Evolutionary conservation across 305 asterid species (phyloP), one percentile per base, ranked within the genome.

Genomic region (Fraxinus floribunda): DNA sequence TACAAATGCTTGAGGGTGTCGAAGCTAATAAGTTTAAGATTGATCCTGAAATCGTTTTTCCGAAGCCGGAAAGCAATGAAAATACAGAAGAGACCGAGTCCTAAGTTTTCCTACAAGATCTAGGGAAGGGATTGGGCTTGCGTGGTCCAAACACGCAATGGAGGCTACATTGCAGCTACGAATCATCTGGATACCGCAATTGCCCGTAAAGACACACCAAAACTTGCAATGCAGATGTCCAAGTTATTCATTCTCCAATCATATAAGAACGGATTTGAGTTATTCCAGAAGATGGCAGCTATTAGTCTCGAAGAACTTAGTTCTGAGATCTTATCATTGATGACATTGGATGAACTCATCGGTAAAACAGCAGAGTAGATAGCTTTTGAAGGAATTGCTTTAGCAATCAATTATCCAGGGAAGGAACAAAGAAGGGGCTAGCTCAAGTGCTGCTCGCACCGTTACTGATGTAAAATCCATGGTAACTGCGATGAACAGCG

Each of bases 381-480:
- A 22, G 98, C 99, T 0, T 95, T 95, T 75, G 99, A 95, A 85
- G 99, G 98, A 38, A 94, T 94, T 64, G 97, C 98, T 35, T 91
- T 94, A 1, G 94, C 95, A 1, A 94, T 95, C 95, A 1, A 94
- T 95, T 60, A 91, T 95, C 70, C 94, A 89, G 75, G 97, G 97
- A 3, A 85, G 99, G 85, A 88, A 88, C 86, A 90, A 84, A 82
- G 97, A 92, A 84, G 96, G 96, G 5, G 96, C 97, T 0, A 92
- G 86, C 83, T 95, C 99, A 1, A 95, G 91, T 52, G 98, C 99
- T 1, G 95, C 97, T 36, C 92, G 93, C 7, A 90, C 96, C 24
- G 76, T 94, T 49, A 90, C 93, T 4, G 81, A 89, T 1, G 94
- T 94, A 57, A 94, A 94, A 75, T 86, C 92, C 80, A 93, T 93